Base-by-base conservation (phyloP, 805 yeast species). In the Metschnikowia lachancei region DNA sequence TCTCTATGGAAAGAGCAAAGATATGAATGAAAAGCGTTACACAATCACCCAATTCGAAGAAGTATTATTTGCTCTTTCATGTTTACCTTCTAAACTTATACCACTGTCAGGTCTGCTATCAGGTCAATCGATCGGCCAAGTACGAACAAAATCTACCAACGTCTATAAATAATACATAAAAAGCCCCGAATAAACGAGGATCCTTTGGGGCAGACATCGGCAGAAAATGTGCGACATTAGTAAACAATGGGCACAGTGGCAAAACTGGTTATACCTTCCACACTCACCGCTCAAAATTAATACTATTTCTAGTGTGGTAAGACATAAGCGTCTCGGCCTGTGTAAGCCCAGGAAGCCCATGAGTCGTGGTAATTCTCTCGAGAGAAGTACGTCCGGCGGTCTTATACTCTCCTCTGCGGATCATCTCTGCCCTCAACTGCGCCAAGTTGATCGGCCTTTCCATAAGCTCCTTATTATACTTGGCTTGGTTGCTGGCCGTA, bases 321-420 rank as follows among this genome's bases (percentile, higher is more conserved):
- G 73, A 66, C 41, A 76, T 57, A 41, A 76, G 64, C 4, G 75
- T 70, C 54, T 74, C 78, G 7, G 80, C 80, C 46, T 72, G 75
- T 2, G 77, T 69, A 42, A 76, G 63, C 9, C 81, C 81, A 0
- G 78, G 78, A 34, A 76, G 58, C 22, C 72, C 75, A 47, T 74
- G 79, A 4, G 77, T 66, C 4, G 80, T 70, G 36, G 63, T 57
- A 28, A 75, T 64, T 52, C 77, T 61, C 17, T 69, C 69, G 41
- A 75, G 60, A 2, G 75, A 71, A 39, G 56, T 61, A 39, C 69
- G 51, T 2, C 62, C 59, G 11, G 51, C 57, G 12, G 68, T 58
- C 36, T 59, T 58, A 44, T 65, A 66, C 50, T 71, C 74, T 10
- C 76, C 76, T 13, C 54, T 54, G 31, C 53, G 52, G 39, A 68